Base-by-base conservation (phyloP, 805 yeast species). In the Ogataea trehaloabstinens region DNA sequence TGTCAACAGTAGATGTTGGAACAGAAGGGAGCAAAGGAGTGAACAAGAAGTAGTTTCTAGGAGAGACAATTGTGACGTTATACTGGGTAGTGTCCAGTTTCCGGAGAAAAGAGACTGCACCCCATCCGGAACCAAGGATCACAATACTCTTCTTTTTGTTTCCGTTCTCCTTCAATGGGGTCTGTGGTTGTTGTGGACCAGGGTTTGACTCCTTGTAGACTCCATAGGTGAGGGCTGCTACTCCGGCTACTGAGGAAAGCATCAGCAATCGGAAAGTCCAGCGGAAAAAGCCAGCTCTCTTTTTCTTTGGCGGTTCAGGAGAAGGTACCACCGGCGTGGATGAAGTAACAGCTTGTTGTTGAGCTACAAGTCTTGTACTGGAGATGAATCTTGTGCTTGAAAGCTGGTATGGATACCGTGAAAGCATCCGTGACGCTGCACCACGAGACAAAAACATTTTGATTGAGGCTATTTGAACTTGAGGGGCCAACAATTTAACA, bases 21-120 rank as follows among this genome's bases (percentile, higher is more conserved):
- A 90, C 85, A 19, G 95, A 85, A 30, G 97, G 96, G 53, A 90
- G 73, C 61, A 90, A 70, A n/a, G 97, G 96, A 38, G 97, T 90
- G 75, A 90, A 90, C 56, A 90, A 71, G 68, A 89, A 88, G 74
- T 87, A 90, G 74, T 89, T 89, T 68, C 96, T 79, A 43, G 97
- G 96, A 29, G 95, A 86, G 32, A 90, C 83, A 40, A 90, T 80
- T 36, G 87, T 80, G 34, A 90, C 96, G 61, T 90, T 87, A 68
- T 88, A 90, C 61, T 81, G 71, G 33, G 89, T 70, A 30, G 96
- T 83, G 64, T 90, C 96, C 60, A 90, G 70, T 58, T 80, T 76
- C 68, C 87, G 86, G 66, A 90, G 72, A 46, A 87, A 67, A 6
- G 95, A 80, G 38, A 88, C 82, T 10, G 95, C 77, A 44, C 95